Evolutionary conservation across 2,329 filamentous ascomycete species (phyloP), one percentile per base, ranked within the genome.

Genomic region (Juglanconis oblonga): DNA sequence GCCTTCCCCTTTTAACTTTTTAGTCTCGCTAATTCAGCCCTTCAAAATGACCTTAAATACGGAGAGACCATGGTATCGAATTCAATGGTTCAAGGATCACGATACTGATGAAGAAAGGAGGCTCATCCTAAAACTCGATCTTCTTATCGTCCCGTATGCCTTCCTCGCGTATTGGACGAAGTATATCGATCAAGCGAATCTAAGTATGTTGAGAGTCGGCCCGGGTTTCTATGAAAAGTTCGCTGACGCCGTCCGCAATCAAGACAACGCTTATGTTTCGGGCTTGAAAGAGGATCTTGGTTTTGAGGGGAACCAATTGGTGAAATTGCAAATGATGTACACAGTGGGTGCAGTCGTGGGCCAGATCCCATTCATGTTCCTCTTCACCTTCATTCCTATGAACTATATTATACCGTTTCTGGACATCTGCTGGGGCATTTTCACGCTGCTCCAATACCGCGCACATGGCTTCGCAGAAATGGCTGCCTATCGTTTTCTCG

Each of bases 91-190:
- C 66, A 69, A 79, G 2, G 70, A 76, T 17, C 35, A 77, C 6
- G 82, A 86, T 62, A 80, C 76, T 0, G 71, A 72, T 0, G 77
- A 79, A 57, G 81, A 85, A 63, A 73, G 79, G 45, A 76, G 73
- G 61, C 72, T 86, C 3, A 80, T 86, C 40, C 55, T 78, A 31
- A 86, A 86, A 66, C 75, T 86, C 11, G 83, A 86, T 62, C 68
- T 81, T 0, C 69, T 85, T 2, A 80, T 86, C 40, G 77, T 86
- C 0, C 81, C 81, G 0, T 85, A 84, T 65, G 81, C 81, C 0
- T 79, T 84, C 49, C 68, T 85, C 2, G 75, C 78, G 0, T 84
- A 84, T 62, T 85, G 81, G 78, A 76, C 80, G 54, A 84, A 84
- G 67, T 82, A 84, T 61, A 76, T 85, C 8, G 81, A 84, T 63